These are phyloP conservation scores for Vitis rupestris DNA, from an alignment of 164 flowering plant genomes.

Conservation along the genomic window DNA sequence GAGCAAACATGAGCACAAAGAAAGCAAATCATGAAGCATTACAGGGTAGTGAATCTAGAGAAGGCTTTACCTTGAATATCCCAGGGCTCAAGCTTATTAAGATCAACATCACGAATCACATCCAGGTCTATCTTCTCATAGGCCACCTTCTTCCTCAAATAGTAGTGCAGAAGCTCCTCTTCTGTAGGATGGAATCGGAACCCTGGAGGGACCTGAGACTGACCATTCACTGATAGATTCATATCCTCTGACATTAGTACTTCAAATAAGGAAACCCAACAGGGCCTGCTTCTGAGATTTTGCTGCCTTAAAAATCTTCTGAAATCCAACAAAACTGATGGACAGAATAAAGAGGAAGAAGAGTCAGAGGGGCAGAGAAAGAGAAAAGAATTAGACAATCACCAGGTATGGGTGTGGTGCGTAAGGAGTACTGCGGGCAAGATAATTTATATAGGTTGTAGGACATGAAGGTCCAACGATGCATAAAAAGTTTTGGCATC, in stretches of 20 bases:
- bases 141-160: conserved; percentile 81
- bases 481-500: conserved; percentile 36
- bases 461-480: conserved; percentile 24
- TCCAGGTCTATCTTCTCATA: conserved; percentile 78
- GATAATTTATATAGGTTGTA: conserved; percentile 31
- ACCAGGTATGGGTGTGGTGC: conserved; percentile 9
- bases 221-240: conserved; percentile 73
- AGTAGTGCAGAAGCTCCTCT: conserved; percentile 89
- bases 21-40: no score
- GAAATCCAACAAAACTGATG: no score
- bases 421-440: conserved; percentile 25
- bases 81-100: conserved; percentile 95
- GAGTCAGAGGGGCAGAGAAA: background rate
- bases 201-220: conserved; percentile 87
- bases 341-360: conserved; percentile 1
- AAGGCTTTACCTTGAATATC: conserved; percentile 78
- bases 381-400: conserved; percentile 1
- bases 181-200: conserved; percentile 94
- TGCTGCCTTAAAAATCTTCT: background rate
- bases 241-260: conserved; percentile 37
- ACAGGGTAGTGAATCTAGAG: background rate
- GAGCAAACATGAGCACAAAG: background rate
- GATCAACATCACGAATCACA: conserved; percentile 89
- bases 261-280: background rate
- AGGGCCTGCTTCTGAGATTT: no score